A percentile compares a stretch with the other conserved stretches of the same genome.
Evolutionary conservation across 768 basidiomycete species (phyloP).

Genomic region (Mycena polygramma): DNA sequence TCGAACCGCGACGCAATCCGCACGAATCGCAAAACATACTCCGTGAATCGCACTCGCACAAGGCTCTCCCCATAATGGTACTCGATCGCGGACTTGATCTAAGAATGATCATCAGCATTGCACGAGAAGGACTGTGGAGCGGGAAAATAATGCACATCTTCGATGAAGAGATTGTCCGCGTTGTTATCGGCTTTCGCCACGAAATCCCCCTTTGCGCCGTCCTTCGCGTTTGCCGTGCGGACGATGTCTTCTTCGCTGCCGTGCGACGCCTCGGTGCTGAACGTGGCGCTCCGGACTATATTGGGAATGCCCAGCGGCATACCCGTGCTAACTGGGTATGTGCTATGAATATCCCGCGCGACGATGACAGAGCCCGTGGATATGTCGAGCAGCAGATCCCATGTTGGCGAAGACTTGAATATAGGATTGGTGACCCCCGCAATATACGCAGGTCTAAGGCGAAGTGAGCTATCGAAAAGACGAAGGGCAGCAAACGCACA

Average conservation of each 20-base stretch:
- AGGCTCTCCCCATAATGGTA: constrained; percentile 92
- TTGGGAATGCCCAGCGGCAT: constrained; percentile 58
- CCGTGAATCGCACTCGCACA: constrained; percentile 90
- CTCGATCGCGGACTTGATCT: constrained; percentile 91
- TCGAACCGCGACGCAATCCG: constrained; percentile 93
- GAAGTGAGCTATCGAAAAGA: constrained; percentile 11
- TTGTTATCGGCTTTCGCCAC: constrained; percentile 69
- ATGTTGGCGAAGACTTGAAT: constrained; percentile 86
- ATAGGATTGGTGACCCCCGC: constrained; percentile 98
- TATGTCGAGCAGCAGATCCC: constrained; percentile 96
- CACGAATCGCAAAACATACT: constrained; percentile 90
- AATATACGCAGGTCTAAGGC: constrained; percentile 85
- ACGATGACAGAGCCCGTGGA: constrained; percentile 89
- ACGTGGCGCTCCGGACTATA: constrained; percentile 67
- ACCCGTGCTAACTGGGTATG: constrained; percentile 61
- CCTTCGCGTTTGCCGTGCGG: constrained; percentile 63
- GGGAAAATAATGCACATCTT: constrained; percentile 77
- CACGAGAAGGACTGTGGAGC: not conserved
- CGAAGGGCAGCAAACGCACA: constrained; percentile 63
- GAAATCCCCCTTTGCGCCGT: constrained; percentile 69
- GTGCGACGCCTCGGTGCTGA: constrained; percentile 74
- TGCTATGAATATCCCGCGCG: constrained; percentile 83
- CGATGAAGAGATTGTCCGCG: constrained; percentile 90
- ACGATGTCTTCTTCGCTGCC: constrained; percentile 80
- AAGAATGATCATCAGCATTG: not conserved